Base-by-base conservation (phyloP, 805 yeast genomes). In the Deakozyma indianensis region DNA sequence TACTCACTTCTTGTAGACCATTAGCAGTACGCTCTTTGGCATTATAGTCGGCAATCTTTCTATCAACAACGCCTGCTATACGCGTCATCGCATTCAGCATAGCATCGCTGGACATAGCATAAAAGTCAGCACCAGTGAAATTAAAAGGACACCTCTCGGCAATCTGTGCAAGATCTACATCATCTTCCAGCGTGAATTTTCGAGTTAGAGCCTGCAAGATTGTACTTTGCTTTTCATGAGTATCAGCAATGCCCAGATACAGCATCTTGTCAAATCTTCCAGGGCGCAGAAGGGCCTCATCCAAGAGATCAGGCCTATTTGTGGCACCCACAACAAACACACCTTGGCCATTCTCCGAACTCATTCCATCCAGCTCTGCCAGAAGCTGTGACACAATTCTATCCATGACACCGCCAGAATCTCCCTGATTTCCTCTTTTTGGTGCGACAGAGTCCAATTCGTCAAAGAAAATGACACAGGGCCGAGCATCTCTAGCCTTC, bases 261-360 rank as follows among this genome's bases (percentile, higher is more conserved):
- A 92, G 68, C 88, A 92, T 77, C 62, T 88, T 92, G 62, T 92
- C 98, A 59, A 92, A 92, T 59, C 98, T 72, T 2, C 96, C 95
- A 0, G 96, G 96, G 59, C 98, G 74, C 47, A 92, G 65, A 42
- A 92, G 68, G 0, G 97, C 96, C 59, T 90, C 96, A 59, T 92
- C 98, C 40, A 92, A 68, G 50, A 92, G 66, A 66, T 92, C 98
- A 0, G 98, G 98, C 55, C 98, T 73, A 56, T 92, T 92, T 0
- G 98, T 92, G 3, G 98, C 98, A n/a, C 98, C 98, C 41, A 92
- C 95, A 3, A 90, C 96, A 61, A 92, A 92, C 0, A 92, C 96
- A 3, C 96, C 97, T 47, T 81, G 87, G 3, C 80, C 82, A 4
- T 82, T 82, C 7, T 80, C 80, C 14, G 68, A 60, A 56, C 94